These are phyloP conservation scores for Plectosphaerella plurivora DNA, from an alignment of 2,329 filamentous ascomycete genomes.

Conservation along the genomic window DNA sequence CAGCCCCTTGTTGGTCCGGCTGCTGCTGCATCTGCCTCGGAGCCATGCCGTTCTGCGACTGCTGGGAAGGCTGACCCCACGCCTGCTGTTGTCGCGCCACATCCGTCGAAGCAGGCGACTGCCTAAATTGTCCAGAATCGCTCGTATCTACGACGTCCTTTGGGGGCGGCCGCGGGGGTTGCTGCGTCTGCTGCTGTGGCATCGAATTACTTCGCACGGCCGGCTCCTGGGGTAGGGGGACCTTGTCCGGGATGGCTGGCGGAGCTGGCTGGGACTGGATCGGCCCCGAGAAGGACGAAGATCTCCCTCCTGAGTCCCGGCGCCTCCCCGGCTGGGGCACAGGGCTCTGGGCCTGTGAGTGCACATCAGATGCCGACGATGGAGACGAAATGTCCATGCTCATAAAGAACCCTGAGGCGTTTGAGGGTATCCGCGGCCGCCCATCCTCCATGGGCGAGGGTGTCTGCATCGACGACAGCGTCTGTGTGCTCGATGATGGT, in stretches of 20 bases:
- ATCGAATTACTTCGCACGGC: not conserved
- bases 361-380: not conserved
- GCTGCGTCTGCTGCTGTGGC: not conserved
- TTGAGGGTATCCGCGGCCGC: constrained; percentile 4
- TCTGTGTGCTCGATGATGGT: constrained; percentile 19
- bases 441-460: constrained; percentile 21
- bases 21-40: no score
- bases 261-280: not conserved
- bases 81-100: not conserved
- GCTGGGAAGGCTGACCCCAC: not conserved
- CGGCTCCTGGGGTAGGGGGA: not conserved
- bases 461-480: constrained; percentile 17
- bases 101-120: no score
- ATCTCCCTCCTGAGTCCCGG: not conserved
- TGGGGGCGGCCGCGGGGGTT: not conserved
- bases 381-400: not conserved
- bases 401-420: constrained; percentile 16
- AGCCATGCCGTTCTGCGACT: no score
- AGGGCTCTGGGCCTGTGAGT: not conserved
- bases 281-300: constrained; percentile 5
- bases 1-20: no score
- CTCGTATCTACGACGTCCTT: no score
- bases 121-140: no score
- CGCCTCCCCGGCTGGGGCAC: constrained; percentile 5
- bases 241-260: not conserved